Conservation (phyloP, 169 alveolate species). For the Cryptosporidium felis region DNA sequence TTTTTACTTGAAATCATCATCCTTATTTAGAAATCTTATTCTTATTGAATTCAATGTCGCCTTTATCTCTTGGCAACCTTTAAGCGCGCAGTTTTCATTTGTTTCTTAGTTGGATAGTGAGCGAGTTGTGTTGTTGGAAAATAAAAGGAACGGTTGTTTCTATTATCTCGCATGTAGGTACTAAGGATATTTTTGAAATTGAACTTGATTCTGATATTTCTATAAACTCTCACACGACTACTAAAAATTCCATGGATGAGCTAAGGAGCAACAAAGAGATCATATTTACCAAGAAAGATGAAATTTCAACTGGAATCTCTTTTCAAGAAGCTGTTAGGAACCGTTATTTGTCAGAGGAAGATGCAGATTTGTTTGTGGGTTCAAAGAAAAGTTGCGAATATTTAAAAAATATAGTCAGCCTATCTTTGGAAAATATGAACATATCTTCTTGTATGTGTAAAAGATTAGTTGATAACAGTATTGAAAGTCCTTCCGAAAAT, state of each 20-base stretch:
- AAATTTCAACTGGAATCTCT: slow-evolving; percentile 31
- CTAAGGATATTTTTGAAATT: background rate
- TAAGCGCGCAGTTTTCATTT: background rate
- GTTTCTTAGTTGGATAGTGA: too few relatives aligned
- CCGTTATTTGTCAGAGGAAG: slow-evolving; percentile 24
- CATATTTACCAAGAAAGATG: background rate
- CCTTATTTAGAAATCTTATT: too few relatives aligned
- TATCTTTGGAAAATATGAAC: slow-evolving; percentile 49
- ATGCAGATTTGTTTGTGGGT: slow-evolving; percentile 18
- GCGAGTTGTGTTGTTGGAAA: background rate
- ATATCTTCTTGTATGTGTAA: slow-evolving; percentile 8
- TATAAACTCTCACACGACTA: background rate
- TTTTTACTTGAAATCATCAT: too few relatives aligned
- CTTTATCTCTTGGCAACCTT: background rate
- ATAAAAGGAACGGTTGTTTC: slow-evolving; percentile 19
- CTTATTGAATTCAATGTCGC: background rate
- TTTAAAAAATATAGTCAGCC: slow-evolving; percentile 10
- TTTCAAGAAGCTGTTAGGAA: slow-evolving; percentile 47
- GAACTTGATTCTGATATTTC: slow-evolving; percentile 2
- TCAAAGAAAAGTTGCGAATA: slow-evolving; percentile 9
- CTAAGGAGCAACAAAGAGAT: background rate
- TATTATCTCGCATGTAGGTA: background rate
- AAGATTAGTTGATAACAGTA: background rate
- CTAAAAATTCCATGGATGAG: background rate
- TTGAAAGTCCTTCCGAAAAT: background rate